Evolutionary conservation across 2,329 filamentous ascomycete species (phyloP), one percentile per base, ranked within the genome.

Genomic region (Ophiosphaerella narmari): DNA sequence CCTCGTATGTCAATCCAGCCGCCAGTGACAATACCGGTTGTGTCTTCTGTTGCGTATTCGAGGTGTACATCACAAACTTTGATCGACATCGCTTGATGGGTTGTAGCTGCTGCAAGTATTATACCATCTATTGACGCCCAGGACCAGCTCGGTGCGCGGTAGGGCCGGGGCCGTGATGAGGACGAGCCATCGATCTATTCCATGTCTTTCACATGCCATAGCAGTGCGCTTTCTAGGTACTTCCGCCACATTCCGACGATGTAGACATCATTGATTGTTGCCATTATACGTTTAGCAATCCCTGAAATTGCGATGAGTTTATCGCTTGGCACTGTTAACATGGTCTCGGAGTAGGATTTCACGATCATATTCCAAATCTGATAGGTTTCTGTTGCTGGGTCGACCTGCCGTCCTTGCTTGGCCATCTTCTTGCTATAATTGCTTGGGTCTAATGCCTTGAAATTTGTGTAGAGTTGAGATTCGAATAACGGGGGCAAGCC

Each of bases 61-160:
- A 57, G 31, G 18, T 36, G 32, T 7, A 57, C 34, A 39, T 55
- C 40, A 18, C 48, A 7, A 11, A 59, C 50, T 9, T 41, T 18
- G 18, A 54, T 50, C 26, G 7, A 6, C 9, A 5, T 32, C 29
- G 2, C 6, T 4, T 7, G 8, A 13, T 7, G 24, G 2, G 2
- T 37, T 14, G 6, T 18, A 9, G 9, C 23, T 7, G n/a, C 12
- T 12, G 9, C 16, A 2, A 9, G 14, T 3, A 21, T 7, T 5
- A 23, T 14, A 13, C 46, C 46, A 26, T 55, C 51, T n/a, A 56
- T 7, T 11, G 55, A 54, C 4, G 44, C 50, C 55, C 50, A 61
- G 8, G 51, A 55, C 53, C 58, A 61, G 12, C 44, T 46, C 13
- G 53, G 55, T 23, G 53, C 49, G 7, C 53, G 42, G 24, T 59